Base-by-base conservation (phyloP, 2,329 filamentous ascomycete species). In the Fusarium caatingaense region DNA sequence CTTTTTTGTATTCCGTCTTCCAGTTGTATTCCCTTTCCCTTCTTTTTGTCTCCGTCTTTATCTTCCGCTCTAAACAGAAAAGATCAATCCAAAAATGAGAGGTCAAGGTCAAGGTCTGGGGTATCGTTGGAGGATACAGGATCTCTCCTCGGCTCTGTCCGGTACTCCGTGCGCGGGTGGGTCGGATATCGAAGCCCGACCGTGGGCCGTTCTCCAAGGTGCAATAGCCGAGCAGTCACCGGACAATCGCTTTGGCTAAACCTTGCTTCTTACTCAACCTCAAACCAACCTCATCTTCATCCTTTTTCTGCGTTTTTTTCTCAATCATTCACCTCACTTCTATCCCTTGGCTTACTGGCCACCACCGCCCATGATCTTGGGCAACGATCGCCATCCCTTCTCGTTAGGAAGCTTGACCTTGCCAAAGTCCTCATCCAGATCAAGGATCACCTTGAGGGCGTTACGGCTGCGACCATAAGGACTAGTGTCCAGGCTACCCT, bases 371-470 rank as follows among this genome's bases (percentile, higher is more conserved):
- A 88, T 85, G 65, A 83, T 77, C 54, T 78, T 80, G 21, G 87
- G 87, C 73, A 89, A 72, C 23, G 82, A 80, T 76, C 84, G 85
- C 87, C 87, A 89, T 34, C 81, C 79, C 74, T 84, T 79, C 68
- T 84, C 81, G 72, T 83, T 82, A 18, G 86, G 86, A 64, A 92
- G 77, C 80, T 88, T 89, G 64, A 92, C 83, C 72, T 90, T 88
- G 66, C 95, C 95, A 84, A 98, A 98, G 78, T 97, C 92, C 82
- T 96, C 91, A 78, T 98, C 95, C 66, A 98, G 84, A 80, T 98
- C 95, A 50, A 98, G 88, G 74, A 98, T 95, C 75, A 98, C 93
- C 87, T 98, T 98, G 74, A 98, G 86, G 13, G 95, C 95, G 79
- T 98, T 98, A 65, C 94, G 87, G 81, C 93, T 97, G 74, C 86